Conservation (phyloP, 768 basidiomycete species). For the Sporobolomyces phaffii region DNA sequence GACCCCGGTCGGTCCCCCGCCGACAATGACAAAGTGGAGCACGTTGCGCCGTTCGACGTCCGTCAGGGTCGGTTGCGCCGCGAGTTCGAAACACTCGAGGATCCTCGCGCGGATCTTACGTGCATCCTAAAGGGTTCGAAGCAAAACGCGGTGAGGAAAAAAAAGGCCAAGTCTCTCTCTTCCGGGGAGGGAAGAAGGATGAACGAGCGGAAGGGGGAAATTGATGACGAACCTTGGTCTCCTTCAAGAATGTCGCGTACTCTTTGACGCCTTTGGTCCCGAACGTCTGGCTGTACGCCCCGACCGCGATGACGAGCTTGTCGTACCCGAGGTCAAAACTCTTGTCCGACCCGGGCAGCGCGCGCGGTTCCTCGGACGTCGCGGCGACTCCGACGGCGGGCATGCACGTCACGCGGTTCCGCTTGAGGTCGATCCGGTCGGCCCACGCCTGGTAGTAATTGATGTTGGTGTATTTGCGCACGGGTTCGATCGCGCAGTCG, state of each 20-base stretch:
- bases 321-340: constrained; percentile 65
- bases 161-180: constrained; percentile 45
- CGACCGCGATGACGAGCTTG: constrained; percentile 76
- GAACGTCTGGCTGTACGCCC: constrained; percentile 65
- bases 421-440: constrained; percentile 41
- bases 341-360: constrained; percentile 15
- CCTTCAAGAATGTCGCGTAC: constrained; percentile 73
- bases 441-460: constrained; percentile 44
- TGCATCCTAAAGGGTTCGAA: constrained; percentile 19
- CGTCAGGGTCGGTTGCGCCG: constrained; percentile 69
- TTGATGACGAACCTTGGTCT: constrained; percentile 53
- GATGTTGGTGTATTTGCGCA: constrained; percentile 48
- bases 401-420: constrained; percentile 31
- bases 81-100: constrained; percentile 69
- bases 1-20: constrained; percentile 57
- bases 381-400: constrained; percentile 6
- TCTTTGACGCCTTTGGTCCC: constrained; percentile 57
- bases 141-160: neutral
- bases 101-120: constrained; percentile 33
- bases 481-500: constrained; percentile 71
- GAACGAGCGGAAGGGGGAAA: neutral
- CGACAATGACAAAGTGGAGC: constrained; percentile 80
- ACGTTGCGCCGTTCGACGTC: constrained; percentile 68
- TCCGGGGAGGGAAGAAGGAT: constrained; percentile 57
- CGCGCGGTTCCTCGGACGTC: neutral